Evolutionary conservation across 1,139 yeast genomes (phyloP), one percentile per base, ranked within the genome.

Genomic region (Kurtzmaniella quercitrusa): DNA sequence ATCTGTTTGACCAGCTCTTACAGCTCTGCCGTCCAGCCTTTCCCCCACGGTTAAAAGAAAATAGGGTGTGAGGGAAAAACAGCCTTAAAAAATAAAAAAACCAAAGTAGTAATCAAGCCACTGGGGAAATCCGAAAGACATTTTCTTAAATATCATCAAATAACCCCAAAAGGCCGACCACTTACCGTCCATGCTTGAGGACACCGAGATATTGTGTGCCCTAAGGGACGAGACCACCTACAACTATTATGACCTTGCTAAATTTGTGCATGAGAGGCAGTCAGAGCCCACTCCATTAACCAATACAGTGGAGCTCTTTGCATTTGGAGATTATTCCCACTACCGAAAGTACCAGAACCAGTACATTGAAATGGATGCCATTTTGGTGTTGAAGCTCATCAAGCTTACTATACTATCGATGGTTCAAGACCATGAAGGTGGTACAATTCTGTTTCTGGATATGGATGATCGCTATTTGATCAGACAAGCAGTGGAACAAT

Each of bases 221-320:
- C 15, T 40, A 21, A 18, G 37, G 19, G 27, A 38, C 18, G 46
- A 44, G 3, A 41, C 46, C 2, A 25, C 37, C 14, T 44, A 34
- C 34, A 44, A 41, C 24, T 44, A 44, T 36, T 43, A 18, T 16
- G 46, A 43, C 23, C 12, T 41, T 17, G 38, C 38, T 9, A 39
- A 31, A 33, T 3, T 19, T 3, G n/a, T 41, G 4, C 33, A 25
- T 8, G 27, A 27, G 10, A 27, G 10, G 24, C 33, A 19, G 21
- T 14, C n/a, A 3, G 19, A 39, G 2, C 27, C 31, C 11, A 34
- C 29, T 9, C 42, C n/a, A 15, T 19, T 41, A 19, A 19, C 19
- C 33, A 59, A 60, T 42, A 60, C 68, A 1, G 43, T 67, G 9
- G 77, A 71, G 51, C 56, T 71, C 39, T 70, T 68, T 47, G 56